phyloP scores from a whole-genome alignment of 2,329 filamentous ascomycete genomes.

The Akanthomyces lecanii region DNA sequence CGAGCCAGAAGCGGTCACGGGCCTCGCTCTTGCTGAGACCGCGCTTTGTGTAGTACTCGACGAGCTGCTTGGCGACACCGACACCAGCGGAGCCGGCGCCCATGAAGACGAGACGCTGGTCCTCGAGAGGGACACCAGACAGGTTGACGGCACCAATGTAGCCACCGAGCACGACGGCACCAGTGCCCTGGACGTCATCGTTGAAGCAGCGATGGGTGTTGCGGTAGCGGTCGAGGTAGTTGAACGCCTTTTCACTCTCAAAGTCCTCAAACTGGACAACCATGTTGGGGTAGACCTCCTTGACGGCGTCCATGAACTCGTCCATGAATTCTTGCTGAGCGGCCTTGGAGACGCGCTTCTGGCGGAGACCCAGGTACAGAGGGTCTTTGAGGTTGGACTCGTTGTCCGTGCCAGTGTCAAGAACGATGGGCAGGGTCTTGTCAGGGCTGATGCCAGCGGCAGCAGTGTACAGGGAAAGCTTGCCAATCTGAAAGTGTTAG shows the following conservation, averaged over 20 bases:
- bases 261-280: constrained; percentile 95
- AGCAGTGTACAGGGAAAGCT: constrained; percentile 89
- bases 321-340: constrained; percentile 92
- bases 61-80: constrained; percentile 95
- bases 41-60: constrained; percentile 92
- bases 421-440: constrained; percentile 71
- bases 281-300: constrained; percentile 65
- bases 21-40: constrained; percentile 86
- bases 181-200: constrained; percentile 96
- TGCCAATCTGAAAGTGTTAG: constrained; percentile 62
- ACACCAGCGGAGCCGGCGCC: constrained; percentile 94
- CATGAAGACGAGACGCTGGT: constrained; percentile 94
- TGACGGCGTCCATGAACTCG: constrained; percentile 90
- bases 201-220: constrained; percentile 94
- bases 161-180: constrained; percentile 87
- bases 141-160: constrained; percentile 74
- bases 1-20: constrained; percentile 90
- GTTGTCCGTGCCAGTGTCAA: constrained; percentile 64
- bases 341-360: constrained; percentile 70
- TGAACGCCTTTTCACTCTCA: constrained; percentile 88
- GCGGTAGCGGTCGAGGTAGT: constrained; percentile 85
- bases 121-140: constrained; percentile 77
- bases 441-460: constrained; percentile 90
- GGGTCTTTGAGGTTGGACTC: constrained; percentile 63
- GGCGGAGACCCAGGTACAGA: constrained; percentile 85